Evolutionary conservation across 495 filamentous ascomycete species (phyloP).

Genomic region (Aspergillus haitiensis): DNA sequence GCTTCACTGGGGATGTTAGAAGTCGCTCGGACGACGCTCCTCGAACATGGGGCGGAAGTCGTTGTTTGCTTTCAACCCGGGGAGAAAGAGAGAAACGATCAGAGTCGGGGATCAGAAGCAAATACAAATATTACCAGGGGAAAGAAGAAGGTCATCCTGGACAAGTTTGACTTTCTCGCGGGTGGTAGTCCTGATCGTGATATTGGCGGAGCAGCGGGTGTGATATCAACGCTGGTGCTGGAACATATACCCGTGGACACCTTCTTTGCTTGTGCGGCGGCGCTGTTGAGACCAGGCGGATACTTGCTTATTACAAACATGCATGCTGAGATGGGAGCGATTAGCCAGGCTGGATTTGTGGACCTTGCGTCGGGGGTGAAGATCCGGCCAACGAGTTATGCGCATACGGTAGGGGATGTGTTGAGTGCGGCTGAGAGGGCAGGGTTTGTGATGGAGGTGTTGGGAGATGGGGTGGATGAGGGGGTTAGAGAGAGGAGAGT

Average conservation of each 20-base stretch:
- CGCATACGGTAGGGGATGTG: constrained; percentile 56
- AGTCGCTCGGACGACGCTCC: constrained; percentile 44
- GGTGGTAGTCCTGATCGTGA: background rate
- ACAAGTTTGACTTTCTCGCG: constrained; percentile 37
- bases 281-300: constrained; percentile 51
- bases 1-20: constrained; percentile 56
- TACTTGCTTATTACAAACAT: constrained; percentile 69
- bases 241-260: constrained; percentile 61
- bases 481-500: constrained; percentile 48
- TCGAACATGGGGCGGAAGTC: background rate
- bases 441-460: constrained; percentile 51
- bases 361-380: constrained; percentile 57
- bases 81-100: background rate
- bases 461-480: constrained; percentile 28
- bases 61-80: background rate
- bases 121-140: too few species aligned
- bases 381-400: constrained; percentile 62
- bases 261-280: constrained; percentile 56
- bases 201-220: constrained; percentile 36
- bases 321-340: constrained; percentile 67
- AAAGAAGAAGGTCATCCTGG: constrained; percentile 19
- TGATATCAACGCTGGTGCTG: constrained; percentile 66
- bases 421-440: constrained; percentile 51
- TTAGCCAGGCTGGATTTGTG: constrained; percentile 68
- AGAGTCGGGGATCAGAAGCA: too few species aligned